Conservation (phyloP, 306 rosid species). For the Pachyrhizus erosus region DNA sequence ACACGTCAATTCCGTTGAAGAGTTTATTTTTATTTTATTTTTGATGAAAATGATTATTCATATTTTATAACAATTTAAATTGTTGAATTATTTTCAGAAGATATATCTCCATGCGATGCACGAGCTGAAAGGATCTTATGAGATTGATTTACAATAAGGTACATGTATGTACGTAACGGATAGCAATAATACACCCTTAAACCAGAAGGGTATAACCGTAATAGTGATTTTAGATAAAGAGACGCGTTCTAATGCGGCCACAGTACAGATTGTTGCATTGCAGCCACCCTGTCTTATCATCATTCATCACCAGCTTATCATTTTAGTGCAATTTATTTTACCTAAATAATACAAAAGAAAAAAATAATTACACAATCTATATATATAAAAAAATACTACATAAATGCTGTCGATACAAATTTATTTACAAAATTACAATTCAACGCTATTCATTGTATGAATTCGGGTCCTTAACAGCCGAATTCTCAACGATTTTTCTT, state of each 20-base stretch:
- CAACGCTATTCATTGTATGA: too few relatives aligned
- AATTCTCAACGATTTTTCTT: too few relatives aligned
- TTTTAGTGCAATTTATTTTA: too few relatives aligned
- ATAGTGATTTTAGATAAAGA: not conserved
- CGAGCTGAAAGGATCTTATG: constrained; percentile 7
- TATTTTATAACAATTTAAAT: not conserved
- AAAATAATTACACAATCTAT: too few relatives aligned
- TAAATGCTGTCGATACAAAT: too few relatives aligned
- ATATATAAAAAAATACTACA: too few relatives aligned
- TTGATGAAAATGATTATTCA: not conserved
- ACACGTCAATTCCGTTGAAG: not conserved
- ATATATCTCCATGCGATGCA: constrained; percentile 34
- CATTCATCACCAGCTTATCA: not conserved
- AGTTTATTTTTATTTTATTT: not conserved
- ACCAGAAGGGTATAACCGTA: not conserved
- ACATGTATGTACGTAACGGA: not conserved
- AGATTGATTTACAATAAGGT: not conserved
- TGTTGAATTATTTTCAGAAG: not conserved
- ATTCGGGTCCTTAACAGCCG: too few relatives aligned
- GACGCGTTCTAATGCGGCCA: not conserved
- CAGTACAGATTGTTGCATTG: not conserved
- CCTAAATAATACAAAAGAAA: too few relatives aligned
- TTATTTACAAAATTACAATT: too few relatives aligned
- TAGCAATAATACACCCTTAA: not conserved
- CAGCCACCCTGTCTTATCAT: too few relatives aligned